Evolutionary conservation across 495 filamentous ascomycete genomes (phyloP), one percentile per base, ranked within the genome.

Genomic region (Cercophora samala): DNA sequence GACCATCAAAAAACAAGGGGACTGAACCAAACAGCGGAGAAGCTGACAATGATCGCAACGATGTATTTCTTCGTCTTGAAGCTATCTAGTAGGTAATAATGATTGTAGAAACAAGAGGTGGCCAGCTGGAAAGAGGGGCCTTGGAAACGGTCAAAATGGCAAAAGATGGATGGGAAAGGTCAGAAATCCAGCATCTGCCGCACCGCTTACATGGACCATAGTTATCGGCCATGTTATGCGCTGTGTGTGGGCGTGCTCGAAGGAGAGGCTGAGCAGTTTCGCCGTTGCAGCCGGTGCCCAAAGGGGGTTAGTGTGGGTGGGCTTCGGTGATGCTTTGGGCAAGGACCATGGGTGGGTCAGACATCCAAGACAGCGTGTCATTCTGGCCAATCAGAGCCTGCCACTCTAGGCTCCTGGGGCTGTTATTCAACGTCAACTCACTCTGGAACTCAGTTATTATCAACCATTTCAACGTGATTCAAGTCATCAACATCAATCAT

Each of bases 401-500:
- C 42, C 54, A 26, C 54, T 51, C 29, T 52, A 21, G 22, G 18
- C 25, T 21, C 13, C 53, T 51, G 55, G 53, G 5, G 23, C 58
- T 23, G 22, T 56, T 22, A 42, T 65, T 65, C 52, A 37, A 53
- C 54, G 53, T 37, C 55, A 66, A 23, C 59, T 56, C 61, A 54
- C 21, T 5, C 58, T 29, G 5, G 37, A 46, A 25, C 65, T 55
- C 23, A 56, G 61, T 55, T 46, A 29, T 29, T 18, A 61, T 59
- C 58, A 23, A 15, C 25, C 29, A 18, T 23, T 22, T 55, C 46
- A 63, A 23, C 29, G 25, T 58, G 25, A 13, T 51, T 19, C 8
- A 22, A 37, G 13, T 24, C n/a, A 54, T 63, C 46, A 56, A 11
- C 22, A 19, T 23, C 19, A 22, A n/a, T 18, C 61, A 98, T 98